Conservation (phyloP, 2,329 filamentous ascomycete species). For the Calycina herbarum region DNA sequence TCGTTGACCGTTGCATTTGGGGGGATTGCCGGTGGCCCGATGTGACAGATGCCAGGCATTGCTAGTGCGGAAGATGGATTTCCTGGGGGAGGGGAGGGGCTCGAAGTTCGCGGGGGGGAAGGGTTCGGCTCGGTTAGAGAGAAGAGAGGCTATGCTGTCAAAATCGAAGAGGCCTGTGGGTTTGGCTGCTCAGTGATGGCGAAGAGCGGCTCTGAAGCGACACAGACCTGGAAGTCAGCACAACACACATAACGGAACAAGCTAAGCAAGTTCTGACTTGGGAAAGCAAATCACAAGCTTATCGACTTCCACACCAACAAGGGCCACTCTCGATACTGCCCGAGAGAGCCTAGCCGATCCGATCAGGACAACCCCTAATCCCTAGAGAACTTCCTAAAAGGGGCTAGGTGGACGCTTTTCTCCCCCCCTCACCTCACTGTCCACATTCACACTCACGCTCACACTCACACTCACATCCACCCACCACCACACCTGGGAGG, state of each 20-base stretch:
- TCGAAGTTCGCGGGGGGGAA: no score
- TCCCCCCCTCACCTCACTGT: not conserved
- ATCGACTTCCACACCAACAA: not conserved
- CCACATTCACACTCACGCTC: not conserved
- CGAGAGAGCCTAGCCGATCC: not conserved
- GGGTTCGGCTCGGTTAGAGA: no score
- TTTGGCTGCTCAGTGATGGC: not conserved
- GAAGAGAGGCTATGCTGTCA: no score
- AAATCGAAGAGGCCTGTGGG: no score
- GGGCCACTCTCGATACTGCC: not conserved
- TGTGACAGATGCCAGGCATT: not conserved
- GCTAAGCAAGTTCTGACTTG: not conserved
- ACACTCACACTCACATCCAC: not conserved
- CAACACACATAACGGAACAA: not conserved
- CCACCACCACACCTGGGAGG: not conserved
- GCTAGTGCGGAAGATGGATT: not conserved
- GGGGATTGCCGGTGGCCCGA: conserved; percentile 1
- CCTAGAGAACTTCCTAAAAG: not conserved
- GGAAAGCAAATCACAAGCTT: not conserved
- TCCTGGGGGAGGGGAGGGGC: not conserved
- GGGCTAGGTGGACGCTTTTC: not conserved
- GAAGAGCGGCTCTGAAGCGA: not conserved
- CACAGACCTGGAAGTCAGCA: not conserved
- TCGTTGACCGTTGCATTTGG: conserved; percentile 3
- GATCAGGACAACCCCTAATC: not conserved